Evolutionary conservation across 2,329 filamentous ascomycete species (phyloP).

Genomic region (Fusarium circinatum): DNA sequence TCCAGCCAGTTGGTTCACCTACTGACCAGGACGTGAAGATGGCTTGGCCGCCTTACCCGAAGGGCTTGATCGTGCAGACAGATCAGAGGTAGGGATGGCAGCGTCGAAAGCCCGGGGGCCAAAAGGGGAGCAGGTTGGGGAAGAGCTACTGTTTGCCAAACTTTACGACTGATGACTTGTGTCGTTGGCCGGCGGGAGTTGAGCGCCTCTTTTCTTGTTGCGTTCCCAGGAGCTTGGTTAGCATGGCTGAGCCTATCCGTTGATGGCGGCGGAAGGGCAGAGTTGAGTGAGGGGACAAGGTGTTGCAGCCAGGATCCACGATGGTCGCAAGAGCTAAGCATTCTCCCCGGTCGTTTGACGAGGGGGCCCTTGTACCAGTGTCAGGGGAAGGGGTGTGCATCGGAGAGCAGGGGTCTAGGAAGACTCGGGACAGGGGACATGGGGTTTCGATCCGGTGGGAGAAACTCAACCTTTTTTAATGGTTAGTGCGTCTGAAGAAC

Average conservation of each 20-base stretch:
- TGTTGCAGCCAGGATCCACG: conserved; percentile 32
- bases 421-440: conserved; percentile 22
- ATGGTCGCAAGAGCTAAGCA: conserved; percentile 32
- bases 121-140: conserved; percentile 22
- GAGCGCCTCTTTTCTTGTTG: conserved; percentile 43
- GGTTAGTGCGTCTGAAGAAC: background rate
- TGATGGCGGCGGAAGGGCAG: conserved; percentile 46
- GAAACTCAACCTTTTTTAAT: conserved; percentile 13
- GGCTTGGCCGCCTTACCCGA: conserved; percentile 36
- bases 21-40: conserved; percentile 24
- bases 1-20: conserved; percentile 37
- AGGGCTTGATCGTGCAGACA: conserved; percentile 27
- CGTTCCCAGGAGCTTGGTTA: conserved; percentile 47
- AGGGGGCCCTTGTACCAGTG: conserved; percentile 3
- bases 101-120: conserved; percentile 8
- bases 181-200: conserved; percentile 38
- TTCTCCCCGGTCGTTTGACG: conserved; percentile 23
- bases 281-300: conserved; percentile 28
- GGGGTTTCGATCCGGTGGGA: conserved; percentile 26
- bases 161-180: conserved; percentile 32
- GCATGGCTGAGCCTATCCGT: conserved; percentile 50
- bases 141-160: conserved; percentile 34
- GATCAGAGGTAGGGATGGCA: conserved; percentile 20
- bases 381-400: conserved; percentile 33
- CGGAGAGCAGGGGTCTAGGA: conserved; percentile 18